Evolutionary conservation across 164 flowering plant genomes (phyloP).

Genomic region (Chimonanthus praecox): DNA sequence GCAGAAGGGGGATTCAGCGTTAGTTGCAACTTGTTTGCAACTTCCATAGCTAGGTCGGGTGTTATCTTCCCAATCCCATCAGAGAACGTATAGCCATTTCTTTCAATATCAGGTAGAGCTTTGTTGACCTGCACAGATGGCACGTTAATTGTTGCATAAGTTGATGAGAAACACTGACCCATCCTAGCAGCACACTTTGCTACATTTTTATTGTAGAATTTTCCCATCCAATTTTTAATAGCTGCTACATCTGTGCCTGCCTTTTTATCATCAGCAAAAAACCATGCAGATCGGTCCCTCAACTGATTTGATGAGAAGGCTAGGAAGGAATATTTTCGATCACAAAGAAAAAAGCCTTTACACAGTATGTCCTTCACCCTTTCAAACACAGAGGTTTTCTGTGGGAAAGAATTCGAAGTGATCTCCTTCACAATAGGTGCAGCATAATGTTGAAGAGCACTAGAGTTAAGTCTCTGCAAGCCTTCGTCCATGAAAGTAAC

Average conservation of each 20-base stretch:
- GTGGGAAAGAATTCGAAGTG: conserved; percentile 35
- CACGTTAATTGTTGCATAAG: conserved; percentile 86
- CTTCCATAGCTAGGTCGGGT: conserved; percentile 73
- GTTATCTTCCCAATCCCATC: conserved; percentile 91
- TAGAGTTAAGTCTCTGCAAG: conserved; percentile 49
- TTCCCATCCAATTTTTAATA: conserved; percentile 82
- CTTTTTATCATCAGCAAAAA: conserved; percentile 63
- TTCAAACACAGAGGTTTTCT: conserved; percentile 56
- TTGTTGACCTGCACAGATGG: conserved; percentile 39
- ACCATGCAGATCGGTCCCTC: conserved; percentile 94
- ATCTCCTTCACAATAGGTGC: conserved; percentile 64
- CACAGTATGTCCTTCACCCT: conserved; percentile 51
- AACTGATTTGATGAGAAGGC: conserved; percentile 91
- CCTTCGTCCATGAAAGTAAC: conserved; percentile 99
- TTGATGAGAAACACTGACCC: conserved; percentile 96
- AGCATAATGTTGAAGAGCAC: conserved; percentile 43
- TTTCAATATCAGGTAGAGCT: conserved; percentile 55
- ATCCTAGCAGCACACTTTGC: conserved; percentile 96
- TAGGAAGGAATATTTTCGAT: conserved; percentile 72
- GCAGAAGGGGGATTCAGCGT: conserved; percentile 63
- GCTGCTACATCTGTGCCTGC: conserved; percentile 16
- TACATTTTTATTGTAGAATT: conserved; percentile 46
- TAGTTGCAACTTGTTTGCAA: conserved; percentile 62
- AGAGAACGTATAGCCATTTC: conserved; percentile 70
- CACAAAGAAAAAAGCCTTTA: conserved; percentile 73